Conservation (phyloP, 1,284 basidiomycete species). For the Fomes fomentarius region DNA sequence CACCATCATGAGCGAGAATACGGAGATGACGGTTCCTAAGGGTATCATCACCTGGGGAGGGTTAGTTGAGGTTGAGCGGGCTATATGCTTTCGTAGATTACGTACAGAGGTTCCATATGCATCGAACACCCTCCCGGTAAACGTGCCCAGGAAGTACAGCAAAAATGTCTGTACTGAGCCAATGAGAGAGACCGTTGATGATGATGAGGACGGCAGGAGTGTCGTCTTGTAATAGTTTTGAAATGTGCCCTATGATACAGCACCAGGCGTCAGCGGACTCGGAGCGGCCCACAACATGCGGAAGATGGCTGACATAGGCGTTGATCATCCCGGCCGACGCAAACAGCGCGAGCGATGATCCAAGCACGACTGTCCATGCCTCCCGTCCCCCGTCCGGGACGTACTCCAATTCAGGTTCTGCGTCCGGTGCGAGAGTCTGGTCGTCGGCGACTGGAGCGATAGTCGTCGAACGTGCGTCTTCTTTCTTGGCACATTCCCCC, state of each 20-base stretch:
- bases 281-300: neutral
- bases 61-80: too few species aligned
- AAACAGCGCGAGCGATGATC: conserved; percentile 35
- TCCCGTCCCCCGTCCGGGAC: conserved; percentile 35
- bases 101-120: conserved; percentile 33
- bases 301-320: conserved; percentile 32
- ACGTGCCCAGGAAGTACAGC: conserved; percentile 38
- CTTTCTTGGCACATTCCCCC: too few species aligned
- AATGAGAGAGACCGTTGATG: conserved; percentile 46
- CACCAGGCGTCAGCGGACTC: too few species aligned
- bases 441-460: too few species aligned
- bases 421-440: neutral
- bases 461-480: too few species aligned
- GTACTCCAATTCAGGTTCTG: conserved; percentile 10
- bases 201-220: conserved; percentile 36
- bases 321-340: conserved; percentile 39
- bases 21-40: conserved; percentile 35
- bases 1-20: conserved; percentile 39
- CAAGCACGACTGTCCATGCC: conserved; percentile 37
- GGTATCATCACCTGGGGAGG: conserved; percentile 34
- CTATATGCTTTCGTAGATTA: too few species aligned
- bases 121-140: conserved; percentile 41
- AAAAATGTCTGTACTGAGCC: conserved; percentile 46
- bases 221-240: conserved; percentile 44
- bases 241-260: conserved; percentile 42